A percentile compares a stretch with the other conserved stretches of the same genome.
Conservation (phyloP, 441 rosid genomes). For the Geranium incanum region DNA sequence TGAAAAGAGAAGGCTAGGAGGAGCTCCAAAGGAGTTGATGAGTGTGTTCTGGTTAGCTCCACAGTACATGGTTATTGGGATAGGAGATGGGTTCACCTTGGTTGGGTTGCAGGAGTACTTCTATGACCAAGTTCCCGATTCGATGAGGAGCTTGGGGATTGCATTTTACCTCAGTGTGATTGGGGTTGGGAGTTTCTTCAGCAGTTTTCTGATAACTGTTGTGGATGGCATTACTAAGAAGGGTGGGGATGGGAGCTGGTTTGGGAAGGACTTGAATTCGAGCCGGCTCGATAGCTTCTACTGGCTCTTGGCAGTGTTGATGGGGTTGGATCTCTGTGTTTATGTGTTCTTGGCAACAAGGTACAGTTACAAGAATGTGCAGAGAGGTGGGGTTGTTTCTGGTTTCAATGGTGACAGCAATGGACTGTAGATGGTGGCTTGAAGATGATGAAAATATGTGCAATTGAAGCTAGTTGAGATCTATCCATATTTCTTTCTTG, state of each 20-base stretch:
- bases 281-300: constrained; percentile 28
- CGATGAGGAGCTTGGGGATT: constrained; percentile 38
- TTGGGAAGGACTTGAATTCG: constrained; percentile 29
- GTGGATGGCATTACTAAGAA: constrained; percentile 19
- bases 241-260: constrained; percentile 22
- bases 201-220: constrained; percentile 29
- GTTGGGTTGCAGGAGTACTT: constrained; percentile 42
- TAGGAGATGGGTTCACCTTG: constrained; percentile 34
- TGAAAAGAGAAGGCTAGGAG: constrained; percentile 29
- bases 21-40: constrained; percentile 15
- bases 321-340: constrained; percentile 17
- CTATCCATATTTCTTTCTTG: neutral
- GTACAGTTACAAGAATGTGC: constrained; percentile 31
- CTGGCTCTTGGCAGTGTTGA: constrained; percentile 25
- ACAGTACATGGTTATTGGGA: constrained; percentile 29
- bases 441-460: constrained; percentile 10
- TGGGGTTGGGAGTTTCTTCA: constrained; percentile 32
- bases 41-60: constrained; percentile 41
- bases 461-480: neutral
- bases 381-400: constrained; percentile 7
- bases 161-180: constrained; percentile 36
- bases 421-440: constrained; percentile 16
- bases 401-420: constrained; percentile 15
- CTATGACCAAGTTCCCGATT: constrained; percentile 44
- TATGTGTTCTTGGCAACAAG: constrained; percentile 22